Base-by-base conservation (phyloP, 2,329 filamentous ascomycete genomes). In the Fusarium miscanthi region DNA sequence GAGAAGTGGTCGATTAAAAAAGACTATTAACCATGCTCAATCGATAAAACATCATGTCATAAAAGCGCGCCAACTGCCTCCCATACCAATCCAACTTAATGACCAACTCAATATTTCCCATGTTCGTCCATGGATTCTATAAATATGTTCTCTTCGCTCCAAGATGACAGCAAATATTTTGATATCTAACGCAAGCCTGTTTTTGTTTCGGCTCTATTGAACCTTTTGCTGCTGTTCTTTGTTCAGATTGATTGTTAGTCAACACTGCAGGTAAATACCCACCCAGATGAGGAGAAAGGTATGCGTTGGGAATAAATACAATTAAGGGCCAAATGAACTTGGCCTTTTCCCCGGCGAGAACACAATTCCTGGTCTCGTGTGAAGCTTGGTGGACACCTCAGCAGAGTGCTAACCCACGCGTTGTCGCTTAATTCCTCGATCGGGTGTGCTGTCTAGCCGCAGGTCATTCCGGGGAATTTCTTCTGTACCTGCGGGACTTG, bases 401-500 rank as follows among this genome's bases (percentile, higher is more conserved):
- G 14, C 11, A 63, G 57, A 37, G 45, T n/a, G n/a, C 37, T 72
- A 82, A 31, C 73, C 78, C 43, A 83, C 68, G 12, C 84, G 82
- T 35, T 84, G 79, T 30, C 84, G 78, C 77, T 85, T 85, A 17
- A 70, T 74, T 35, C 78, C 79, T 33, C 77, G 76, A 51, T 73
- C 70, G 1, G 78, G 74, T 30, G 72, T 79, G 19, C 53, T 74
- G n/a, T 73, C 68, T 38, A 75, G 27, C 5, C 72, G 77, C 23
- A 85, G 56, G 27, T 87, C 86, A 13, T 84, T 80, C 16, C 85
- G 81, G 21, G 77, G 74, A 25, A 88, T 86, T 76, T 88, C 87
- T 72, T 89, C 87, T 2, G 86, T 88, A 5, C 81, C 83, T 2
- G 83, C 82, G 16, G 85, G 81, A 66, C 86, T 88, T 6, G 85